phyloP scores from a whole-genome alignment of 1,284 basidiomycete species.

The Ganoderma lingzhi region DNA sequence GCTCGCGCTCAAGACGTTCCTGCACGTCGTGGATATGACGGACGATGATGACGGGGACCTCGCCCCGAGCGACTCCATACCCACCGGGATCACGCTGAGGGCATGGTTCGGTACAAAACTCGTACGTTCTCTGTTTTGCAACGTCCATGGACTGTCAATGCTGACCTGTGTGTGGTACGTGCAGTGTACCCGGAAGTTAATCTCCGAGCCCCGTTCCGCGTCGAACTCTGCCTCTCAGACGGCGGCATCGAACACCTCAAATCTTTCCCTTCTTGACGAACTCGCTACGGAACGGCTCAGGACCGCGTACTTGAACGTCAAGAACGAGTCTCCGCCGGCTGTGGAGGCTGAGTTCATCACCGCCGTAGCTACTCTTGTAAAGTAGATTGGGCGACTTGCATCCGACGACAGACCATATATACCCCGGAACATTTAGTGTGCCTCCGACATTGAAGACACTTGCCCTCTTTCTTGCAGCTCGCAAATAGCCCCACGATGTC shows the following conservation, averaged over 20 bases:
- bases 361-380: slow-evolving; percentile 38
- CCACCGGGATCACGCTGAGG: slow-evolving; percentile 65
- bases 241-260: slow-evolving; percentile 57
- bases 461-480: too few species aligned
- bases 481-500: too few species aligned
- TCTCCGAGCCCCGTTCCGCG: slow-evolving; percentile 47
- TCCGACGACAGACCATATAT: slow-evolving; percentile 17
- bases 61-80: slow-evolving; percentile 54
- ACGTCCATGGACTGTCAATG: not conserved
- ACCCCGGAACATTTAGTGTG: slow-evolving; percentile 17
- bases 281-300: slow-evolving; percentile 77
- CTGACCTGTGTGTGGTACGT: not conserved
- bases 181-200: slow-evolving; percentile 67
- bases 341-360: slow-evolving; percentile 37
- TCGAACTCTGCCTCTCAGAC: slow-evolving; percentile 63
- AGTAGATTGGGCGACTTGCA: slow-evolving; percentile 18
- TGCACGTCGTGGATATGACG: slow-evolving; percentile 86
- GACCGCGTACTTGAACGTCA: slow-evolving; percentile 54
- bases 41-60: slow-evolving; percentile 60
- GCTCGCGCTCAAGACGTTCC: slow-evolving; percentile 85
- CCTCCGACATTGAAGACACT: not conserved
- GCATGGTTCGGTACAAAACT: slow-evolving; percentile 91
- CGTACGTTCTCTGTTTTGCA: slow-evolving; percentile 53
- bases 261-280: slow-evolving; percentile 62
- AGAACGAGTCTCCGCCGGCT: slow-evolving; percentile 39